These are phyloP conservation scores for Wickerhamomyces canadensis DNA, from an alignment of 805 yeast genomes.

Conservation along the genomic window DNA sequence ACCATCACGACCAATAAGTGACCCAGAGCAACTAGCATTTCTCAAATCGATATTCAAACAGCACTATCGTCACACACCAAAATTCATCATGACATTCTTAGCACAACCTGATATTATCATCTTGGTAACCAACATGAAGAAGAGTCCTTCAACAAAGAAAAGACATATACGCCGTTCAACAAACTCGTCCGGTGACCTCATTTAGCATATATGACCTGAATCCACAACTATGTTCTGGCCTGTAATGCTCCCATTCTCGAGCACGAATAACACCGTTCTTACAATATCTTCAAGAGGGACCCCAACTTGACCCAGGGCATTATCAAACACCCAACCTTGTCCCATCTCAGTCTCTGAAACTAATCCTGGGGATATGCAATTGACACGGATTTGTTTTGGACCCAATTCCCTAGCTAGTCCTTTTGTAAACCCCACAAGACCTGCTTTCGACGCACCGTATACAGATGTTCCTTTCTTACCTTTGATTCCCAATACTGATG, in stretches of 20 bases:
- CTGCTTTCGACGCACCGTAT: conserved; percentile 70
- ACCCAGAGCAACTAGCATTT: conserved; percentile 1
- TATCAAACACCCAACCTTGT: conserved; percentile 12
- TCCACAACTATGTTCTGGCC: conserved; percentile 28
- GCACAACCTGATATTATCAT: not conserved
- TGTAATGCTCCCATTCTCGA: conserved; percentile 22
- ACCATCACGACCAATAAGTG: not conserved
- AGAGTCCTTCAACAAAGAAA: too few relatives aligned
- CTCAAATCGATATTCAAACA: conserved; percentile 7
- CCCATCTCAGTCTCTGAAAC: conserved; percentile 61
- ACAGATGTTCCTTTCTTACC: conserved; percentile 54
- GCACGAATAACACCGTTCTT: conserved; percentile 16
- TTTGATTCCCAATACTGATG: conserved; percentile 54
- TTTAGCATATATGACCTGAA: conserved; percentile 21
- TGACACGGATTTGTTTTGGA: conserved; percentile 49
- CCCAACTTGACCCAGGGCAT: conserved; percentile 13
- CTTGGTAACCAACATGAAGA: not conserved
- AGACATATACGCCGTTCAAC: too few relatives aligned
- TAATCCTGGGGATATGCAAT: conserved; percentile 65
- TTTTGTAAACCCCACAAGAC: conserved; percentile 55
- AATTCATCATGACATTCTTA: not conserved
- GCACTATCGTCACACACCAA: not conserved
- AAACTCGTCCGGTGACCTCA: conserved; percentile 6
- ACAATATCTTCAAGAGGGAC: conserved; percentile 21
- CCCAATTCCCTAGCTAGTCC: conserved; percentile 57